Conservation (phyloP, 345 rosid species). For the Bretschneidera sinensis region DNA sequence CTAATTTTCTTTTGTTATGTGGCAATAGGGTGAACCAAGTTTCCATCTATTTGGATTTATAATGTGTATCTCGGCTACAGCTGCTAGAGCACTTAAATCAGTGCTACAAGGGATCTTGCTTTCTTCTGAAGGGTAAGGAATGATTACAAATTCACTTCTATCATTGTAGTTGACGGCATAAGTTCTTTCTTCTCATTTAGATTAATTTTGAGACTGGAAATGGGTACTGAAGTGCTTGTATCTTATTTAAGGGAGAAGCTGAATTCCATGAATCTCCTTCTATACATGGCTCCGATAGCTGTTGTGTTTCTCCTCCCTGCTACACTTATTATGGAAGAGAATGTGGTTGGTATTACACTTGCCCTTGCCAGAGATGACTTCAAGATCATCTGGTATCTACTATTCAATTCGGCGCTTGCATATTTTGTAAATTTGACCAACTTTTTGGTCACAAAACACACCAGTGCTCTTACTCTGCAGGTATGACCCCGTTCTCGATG, state of each 20-base stretch:
- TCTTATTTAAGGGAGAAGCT: conserved; percentile 80
- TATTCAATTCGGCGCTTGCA: conserved; percentile 92
- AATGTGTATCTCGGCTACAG: conserved; percentile 90
- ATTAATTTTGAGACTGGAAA: conserved; percentile 4
- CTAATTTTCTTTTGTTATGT: conserved; percentile 1
- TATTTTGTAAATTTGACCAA: conserved; percentile 96
- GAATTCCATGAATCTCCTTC: conserved; percentile 94
- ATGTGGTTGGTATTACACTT: conserved; percentile 89
- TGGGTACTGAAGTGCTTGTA: conserved; percentile 15
- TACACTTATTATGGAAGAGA: conserved; percentile 88
- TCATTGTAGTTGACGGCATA: not conserved
- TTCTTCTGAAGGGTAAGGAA: conserved; percentile 91
- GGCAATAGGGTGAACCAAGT: conserved; percentile 85
- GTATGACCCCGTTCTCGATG: conserved; percentile 32
- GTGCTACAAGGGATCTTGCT: conserved; percentile 96
- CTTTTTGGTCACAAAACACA: conserved; percentile 98
- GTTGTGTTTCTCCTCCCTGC: conserved; percentile 91
- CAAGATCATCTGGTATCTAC: conserved; percentile 86
- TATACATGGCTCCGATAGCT: conserved; percentile 99
- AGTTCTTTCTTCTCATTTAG: not conserved
- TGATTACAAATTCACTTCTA: not conserved
- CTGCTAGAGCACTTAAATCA: conserved; percentile 96
- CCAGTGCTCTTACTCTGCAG: conserved; percentile 97
- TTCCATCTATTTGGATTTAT: conserved; percentile 96
- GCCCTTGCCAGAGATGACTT: conserved; percentile 93